These are phyloP conservation scores for Trichoderma reesei DNA, from an alignment of 495 filamentous ascomycete genomes.

Conservation along the genomic window DNA sequence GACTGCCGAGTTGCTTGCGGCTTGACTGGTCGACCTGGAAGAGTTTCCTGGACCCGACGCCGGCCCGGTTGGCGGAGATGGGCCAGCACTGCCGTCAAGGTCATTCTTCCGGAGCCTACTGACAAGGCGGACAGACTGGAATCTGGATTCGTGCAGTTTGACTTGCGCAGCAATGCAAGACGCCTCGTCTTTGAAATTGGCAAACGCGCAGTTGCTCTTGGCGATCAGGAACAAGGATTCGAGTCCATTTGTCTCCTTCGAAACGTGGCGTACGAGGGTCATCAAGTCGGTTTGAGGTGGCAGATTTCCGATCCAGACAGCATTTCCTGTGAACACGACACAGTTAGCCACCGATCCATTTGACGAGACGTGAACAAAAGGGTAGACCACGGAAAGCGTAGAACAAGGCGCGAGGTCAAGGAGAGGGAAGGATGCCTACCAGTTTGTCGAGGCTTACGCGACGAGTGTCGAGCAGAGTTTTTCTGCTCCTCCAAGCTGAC, in stretches of 20 bases:
- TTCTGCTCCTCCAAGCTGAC: conserved; percentile 18
- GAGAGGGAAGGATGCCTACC: conserved; percentile 23
- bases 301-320: conserved; percentile 94
- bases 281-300: conserved; percentile 71
- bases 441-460: conserved; percentile 79
- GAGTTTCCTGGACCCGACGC: conserved; percentile 20
- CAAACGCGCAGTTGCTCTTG: conserved; percentile 96
- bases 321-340: conserved; percentile 50
- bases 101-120: conserved; percentile 69
- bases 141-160: conserved; percentile 84
- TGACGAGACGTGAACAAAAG: neutral
- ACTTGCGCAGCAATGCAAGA: conserved; percentile 68
- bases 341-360: neutral
- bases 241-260: conserved; percentile 68
- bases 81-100: conserved; percentile 36
- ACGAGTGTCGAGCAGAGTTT: conserved; percentile 69
- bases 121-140: conserved; percentile 83
- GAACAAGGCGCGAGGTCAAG: neutral
- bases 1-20: conserved; percentile 15
- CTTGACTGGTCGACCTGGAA: conserved; percentile 13
- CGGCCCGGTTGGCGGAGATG: conserved; percentile 45
- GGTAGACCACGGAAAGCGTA: neutral
- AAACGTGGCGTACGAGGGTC: conserved; percentile 84
- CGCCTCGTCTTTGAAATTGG: conserved; percentile 81
- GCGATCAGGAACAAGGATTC: conserved; percentile 93